These are phyloP conservation scores for Apophysomyces trapeziformis DNA, from an alignment of 371 early-diverging fungal genomes.

Conservation along the genomic window DNA sequence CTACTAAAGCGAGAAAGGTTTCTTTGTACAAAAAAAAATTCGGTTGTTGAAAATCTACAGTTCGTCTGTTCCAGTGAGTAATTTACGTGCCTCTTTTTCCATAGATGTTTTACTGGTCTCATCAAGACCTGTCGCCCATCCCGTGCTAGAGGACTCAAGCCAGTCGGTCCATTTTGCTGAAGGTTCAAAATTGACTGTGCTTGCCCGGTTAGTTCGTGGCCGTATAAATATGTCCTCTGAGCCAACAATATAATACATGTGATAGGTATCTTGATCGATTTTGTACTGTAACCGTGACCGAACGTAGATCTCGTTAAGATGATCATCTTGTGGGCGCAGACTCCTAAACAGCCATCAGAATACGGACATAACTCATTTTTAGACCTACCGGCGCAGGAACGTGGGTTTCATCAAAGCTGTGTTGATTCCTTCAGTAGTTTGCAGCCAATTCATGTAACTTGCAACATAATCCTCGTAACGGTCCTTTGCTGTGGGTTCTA, in stretches of 20 bases:
- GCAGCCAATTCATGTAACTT: conserved; percentile 80
- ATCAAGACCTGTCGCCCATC: conserved; percentile 37
- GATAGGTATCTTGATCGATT: conserved; percentile 75
- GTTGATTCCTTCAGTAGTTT: conserved; percentile 76
- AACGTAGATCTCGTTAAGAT: conserved; percentile 61
- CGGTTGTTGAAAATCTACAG: conserved; percentile 8
- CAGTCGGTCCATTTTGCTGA: conserved; percentile 22
- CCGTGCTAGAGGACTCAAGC: conserved; percentile 37
- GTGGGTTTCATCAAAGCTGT: conserved; percentile 57
- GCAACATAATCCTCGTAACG: conserved; percentile 93
- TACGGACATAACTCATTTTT: conserved; percentile 40
- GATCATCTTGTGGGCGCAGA: conserved; percentile 83
- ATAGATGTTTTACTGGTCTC: conserved; percentile 25
- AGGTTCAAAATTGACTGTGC: neutral
- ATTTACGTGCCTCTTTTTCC: conserved; percentile 33
- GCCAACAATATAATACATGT: conserved; percentile 56
- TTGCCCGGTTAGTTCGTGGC: conserved; percentile 25
- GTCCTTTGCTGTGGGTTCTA: conserved; percentile 84
- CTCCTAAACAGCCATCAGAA: conserved; percentile 38
- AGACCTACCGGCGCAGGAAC: conserved; percentile 67
- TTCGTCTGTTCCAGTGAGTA: conserved; percentile 11
- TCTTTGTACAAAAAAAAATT: conserved; percentile 10
- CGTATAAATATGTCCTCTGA: conserved; percentile 63
- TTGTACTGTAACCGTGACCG: conserved; percentile 86
- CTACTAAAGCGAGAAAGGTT: neutral